Conservation (phyloP, 176 grass and related monocot genomes). For the Oryza nivara region DNA sequence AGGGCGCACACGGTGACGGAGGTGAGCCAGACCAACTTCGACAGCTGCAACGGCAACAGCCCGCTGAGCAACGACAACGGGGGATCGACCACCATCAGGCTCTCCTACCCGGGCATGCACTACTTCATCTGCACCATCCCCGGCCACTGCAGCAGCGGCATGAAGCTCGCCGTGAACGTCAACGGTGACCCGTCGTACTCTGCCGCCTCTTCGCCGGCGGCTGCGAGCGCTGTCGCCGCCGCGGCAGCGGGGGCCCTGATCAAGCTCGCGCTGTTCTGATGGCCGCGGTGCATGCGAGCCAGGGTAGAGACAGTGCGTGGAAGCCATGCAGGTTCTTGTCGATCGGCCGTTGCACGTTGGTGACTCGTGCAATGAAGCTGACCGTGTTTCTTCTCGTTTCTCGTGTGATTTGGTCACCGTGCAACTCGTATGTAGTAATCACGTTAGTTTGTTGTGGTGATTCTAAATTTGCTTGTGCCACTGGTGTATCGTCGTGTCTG, state of each 20-base stretch:
- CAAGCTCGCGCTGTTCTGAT: constrained; percentile 50
- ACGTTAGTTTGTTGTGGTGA: background rate
- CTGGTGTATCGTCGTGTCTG: background rate
- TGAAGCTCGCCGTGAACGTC: constrained; percentile 68
- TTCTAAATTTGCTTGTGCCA: background rate
- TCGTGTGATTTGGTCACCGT: background rate
- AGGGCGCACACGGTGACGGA: constrained; percentile 73
- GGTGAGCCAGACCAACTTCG: constrained; percentile 61
- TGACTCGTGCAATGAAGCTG: constrained; percentile 9
- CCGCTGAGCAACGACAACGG: constrained; percentile 52
- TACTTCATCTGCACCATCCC: constrained; percentile 72
- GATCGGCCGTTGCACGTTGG: no score
- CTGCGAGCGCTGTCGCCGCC: constrained; percentile 22
- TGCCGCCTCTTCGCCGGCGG: background rate
- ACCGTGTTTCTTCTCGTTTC: background rate
- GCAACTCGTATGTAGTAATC: background rate
- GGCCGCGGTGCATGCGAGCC: background rate
- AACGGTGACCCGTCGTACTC: background rate
- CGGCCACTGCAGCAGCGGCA: constrained; percentile 62
- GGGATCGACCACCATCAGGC: constrained; percentile 46
- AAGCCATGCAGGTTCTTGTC: constrained; percentile 21
- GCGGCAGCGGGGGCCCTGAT: constrained; percentile 25
- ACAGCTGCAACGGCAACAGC: constrained; percentile 55
- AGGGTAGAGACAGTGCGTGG: constrained; percentile 38
- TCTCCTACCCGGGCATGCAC: constrained; percentile 45